These are phyloP conservation scores for Luffa aegyptiaca DNA, from an alignment of 306 rosid genomes.

Conservation along the genomic window DNA sequence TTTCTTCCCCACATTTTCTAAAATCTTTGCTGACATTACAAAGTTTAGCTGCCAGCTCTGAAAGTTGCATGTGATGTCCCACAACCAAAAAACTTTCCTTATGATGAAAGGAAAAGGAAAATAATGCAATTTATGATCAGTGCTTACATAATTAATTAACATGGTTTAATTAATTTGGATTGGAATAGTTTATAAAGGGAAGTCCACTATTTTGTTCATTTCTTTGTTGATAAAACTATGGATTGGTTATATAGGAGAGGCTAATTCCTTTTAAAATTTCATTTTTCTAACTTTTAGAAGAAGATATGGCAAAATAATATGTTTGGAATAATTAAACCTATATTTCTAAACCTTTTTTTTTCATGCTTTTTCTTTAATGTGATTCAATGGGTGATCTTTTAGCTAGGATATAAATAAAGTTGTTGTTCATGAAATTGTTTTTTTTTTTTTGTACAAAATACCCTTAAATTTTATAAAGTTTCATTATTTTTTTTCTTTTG, in stretches of 20 bases:
- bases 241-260: neutral
- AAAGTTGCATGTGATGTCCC: neutral
- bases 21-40: neutral
- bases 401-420: no score
- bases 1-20: neutral
- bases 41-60: neutral
- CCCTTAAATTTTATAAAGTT: no score
- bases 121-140: neutral
- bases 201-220: neutral
- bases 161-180: neutral
- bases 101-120: neutral
- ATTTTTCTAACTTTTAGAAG: no score
- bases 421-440: no score
- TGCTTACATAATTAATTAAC: neutral
- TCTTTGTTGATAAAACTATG: neutral
- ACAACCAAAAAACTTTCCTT: neutral
- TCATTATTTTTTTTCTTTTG: no score
- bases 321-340: neutral
- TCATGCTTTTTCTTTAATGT: no score
- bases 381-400: no score
- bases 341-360: neutral
- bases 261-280: no score
- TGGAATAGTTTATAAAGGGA: neutral
- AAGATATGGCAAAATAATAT: no score
- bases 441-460: no score